Evolutionary conservation across 768 basidiomycete species (phyloP).

Genomic region (Agaricus blazei): DNA sequence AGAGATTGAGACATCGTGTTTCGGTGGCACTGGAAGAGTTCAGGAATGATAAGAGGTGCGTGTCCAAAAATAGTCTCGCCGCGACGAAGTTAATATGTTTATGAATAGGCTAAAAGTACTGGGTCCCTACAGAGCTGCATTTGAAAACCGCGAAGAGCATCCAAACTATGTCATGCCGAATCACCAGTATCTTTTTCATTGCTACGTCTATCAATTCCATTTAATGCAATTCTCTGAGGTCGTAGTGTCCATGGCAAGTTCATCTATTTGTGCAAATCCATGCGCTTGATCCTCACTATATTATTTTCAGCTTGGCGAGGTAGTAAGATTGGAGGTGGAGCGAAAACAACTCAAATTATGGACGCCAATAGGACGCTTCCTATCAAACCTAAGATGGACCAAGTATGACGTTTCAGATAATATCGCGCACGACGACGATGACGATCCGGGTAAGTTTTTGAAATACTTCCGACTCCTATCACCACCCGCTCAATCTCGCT

Average conservation of each 20-base stretch:
- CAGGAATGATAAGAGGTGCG: slow-evolving; percentile 44
- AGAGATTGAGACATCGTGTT: slow-evolving; percentile 36
- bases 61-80: not conserved
- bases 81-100: not conserved
- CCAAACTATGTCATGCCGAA: slow-evolving; percentile 38
- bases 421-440: slow-evolving; percentile 55
- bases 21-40: slow-evolving; percentile 38
- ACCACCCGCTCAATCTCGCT: not conserved
- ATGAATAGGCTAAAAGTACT: slow-evolving; percentile 40
- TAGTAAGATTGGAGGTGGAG: slow-evolving; percentile 49
- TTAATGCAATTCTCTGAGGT: slow-evolving; percentile 33
- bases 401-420: slow-evolving; percentile 44
- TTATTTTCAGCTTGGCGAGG: slow-evolving; percentile 49
- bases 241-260: slow-evolving; percentile 36
- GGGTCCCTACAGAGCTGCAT: slow-evolving; percentile 54
- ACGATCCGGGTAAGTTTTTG: slow-evolving; percentile 54
- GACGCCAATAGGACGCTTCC: slow-evolving; percentile 45
- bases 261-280: not conserved
- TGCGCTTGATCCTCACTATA: not conserved
- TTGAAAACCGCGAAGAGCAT: slow-evolving; percentile 26
- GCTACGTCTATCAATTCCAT: slow-evolving; percentile 68
- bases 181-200: slow-evolving; percentile 69
- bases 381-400: slow-evolving; percentile 27
- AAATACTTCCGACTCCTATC: not conserved
- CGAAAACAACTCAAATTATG: slow-evolving; percentile 42